These are phyloP conservation scores for Ogataea saltuana DNA, from an alignment of 805 yeast genomes.

Conservation along the genomic window DNA sequence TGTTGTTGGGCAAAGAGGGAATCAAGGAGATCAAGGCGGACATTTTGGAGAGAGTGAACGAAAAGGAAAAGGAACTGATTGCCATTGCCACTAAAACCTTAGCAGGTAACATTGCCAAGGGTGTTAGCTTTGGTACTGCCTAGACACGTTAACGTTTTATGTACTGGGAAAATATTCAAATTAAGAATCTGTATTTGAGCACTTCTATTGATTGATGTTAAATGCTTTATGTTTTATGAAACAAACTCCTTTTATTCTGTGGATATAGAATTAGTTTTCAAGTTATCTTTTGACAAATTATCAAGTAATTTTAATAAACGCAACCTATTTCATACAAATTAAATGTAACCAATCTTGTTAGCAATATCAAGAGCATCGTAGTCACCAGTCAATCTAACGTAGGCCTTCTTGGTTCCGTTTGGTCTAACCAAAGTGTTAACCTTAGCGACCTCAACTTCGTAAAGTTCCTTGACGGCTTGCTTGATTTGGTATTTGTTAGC, in stretches of 20 bases:
- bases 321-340: constrained; percentile 36
- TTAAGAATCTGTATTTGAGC: too few species aligned
- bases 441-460: constrained; percentile 91
- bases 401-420: constrained; percentile 99
- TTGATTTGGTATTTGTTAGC: constrained; percentile 99
- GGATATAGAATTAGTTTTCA: not conserved
- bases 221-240: too few species aligned
- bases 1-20: constrained; percentile 54
- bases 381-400: constrained; percentile 98
- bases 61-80: constrained; percentile 56
- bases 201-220: too few species aligned
- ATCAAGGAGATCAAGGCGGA: constrained; percentile 55
- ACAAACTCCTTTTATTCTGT: too few species aligned
- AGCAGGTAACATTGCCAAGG: constrained; percentile 57
- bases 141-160: too few species aligned
- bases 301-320: constrained; percentile 9
- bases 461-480: constrained; percentile 96
- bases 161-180: too few species aligned
- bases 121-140: constrained; percentile 35
- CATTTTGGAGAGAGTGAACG: constrained; percentile 49
- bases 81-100: constrained; percentile 55
- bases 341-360: constrained; percentile 99
- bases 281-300: constrained; percentile 3
- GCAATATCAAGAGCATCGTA: constrained; percentile 99
- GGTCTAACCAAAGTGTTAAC: constrained; percentile 98